Conservation (phyloP, 345 rosid species). For the Citrus mangshanensis region DNA sequence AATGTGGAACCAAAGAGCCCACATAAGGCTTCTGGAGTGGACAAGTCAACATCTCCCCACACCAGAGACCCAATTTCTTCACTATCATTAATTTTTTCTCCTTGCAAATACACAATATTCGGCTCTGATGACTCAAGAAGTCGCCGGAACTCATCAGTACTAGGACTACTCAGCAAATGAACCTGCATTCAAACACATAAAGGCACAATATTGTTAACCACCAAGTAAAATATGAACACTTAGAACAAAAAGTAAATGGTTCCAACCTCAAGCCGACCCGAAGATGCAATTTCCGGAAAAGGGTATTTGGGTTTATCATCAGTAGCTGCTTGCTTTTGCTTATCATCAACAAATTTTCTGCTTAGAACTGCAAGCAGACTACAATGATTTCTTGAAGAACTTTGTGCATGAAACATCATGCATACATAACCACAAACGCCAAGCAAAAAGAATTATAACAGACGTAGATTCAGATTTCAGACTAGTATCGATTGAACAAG, state of each 20-base stretch:
- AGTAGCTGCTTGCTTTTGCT: conserved; percentile 39
- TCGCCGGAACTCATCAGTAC: conserved; percentile 56
- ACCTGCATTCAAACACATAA: conserved; percentile 52
- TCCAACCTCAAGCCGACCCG: conserved; percentile 82
- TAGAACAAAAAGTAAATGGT: background rate
- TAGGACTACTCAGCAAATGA: conserved; percentile 76
- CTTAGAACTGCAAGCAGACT: conserved; percentile 72
- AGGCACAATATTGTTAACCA: conserved; percentile 7
- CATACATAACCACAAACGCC: conserved; percentile 48
- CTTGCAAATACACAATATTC: conserved; percentile 81
- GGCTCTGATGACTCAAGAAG: conserved; percentile 59
- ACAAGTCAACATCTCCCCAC: conserved; percentile 63
- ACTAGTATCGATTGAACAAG: background rate
- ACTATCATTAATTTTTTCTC: conserved; percentile 52
- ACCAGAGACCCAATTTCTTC: conserved; percentile 73
- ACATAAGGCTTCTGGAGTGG: conserved; percentile 68
- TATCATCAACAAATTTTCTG: conserved; percentile 43
- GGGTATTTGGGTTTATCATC: conserved; percentile 62
- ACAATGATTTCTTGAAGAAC: conserved; percentile 86
- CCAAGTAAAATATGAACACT: conserved; percentile 5
- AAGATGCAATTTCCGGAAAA: conserved; percentile 76
- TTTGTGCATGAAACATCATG: conserved; percentile 95
- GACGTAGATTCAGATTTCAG: background rate
- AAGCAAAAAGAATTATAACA: background rate
- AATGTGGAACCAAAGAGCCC: conserved; percentile 68